Conservation (phyloP, 2,329 filamentous ascomycete species). For the Ceratocystis alfenasii region DNA sequence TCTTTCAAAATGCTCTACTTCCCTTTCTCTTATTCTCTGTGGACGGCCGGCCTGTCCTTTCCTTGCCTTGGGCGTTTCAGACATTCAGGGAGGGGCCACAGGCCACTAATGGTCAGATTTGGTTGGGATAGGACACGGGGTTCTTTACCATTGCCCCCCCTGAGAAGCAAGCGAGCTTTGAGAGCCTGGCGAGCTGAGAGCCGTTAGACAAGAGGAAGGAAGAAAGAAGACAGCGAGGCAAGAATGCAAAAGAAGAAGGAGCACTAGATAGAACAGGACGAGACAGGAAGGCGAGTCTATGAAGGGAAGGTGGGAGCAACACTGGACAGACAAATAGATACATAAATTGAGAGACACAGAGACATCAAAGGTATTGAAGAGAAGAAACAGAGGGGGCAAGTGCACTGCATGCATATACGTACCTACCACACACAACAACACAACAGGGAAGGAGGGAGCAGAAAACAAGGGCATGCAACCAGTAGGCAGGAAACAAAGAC, state of each 20-base stretch:
- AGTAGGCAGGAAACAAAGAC: conserved; percentile 1
- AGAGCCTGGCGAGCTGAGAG: conserved; percentile 6
- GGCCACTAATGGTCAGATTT: neutral
- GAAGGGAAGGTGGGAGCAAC: neutral
- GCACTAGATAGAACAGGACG: neutral
- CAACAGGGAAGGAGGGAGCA: neutral
- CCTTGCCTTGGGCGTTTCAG: conserved; percentile 9
- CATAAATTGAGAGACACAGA: too few species aligned
- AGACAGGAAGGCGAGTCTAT: neutral
- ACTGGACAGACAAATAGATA: neutral
- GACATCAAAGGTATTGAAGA: neutral
- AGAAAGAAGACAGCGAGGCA: neutral
- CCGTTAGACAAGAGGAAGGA: conserved; percentile 3
- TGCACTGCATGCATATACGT: neutral
- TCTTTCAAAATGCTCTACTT: neutral
- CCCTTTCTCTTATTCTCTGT: neutral
- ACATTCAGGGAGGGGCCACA: conserved; percentile 8
- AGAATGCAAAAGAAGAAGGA: neutral
- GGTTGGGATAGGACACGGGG: neutral
- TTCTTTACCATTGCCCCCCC: neutral
- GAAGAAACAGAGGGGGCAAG: neutral
- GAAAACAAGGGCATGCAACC: neutral
- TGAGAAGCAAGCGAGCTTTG: neutral
- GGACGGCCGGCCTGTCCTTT: neutral
- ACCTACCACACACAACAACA: neutral